phyloP scores from a whole-genome alignment of 805 yeast species.

The Pichia membranifaciens region DNA sequence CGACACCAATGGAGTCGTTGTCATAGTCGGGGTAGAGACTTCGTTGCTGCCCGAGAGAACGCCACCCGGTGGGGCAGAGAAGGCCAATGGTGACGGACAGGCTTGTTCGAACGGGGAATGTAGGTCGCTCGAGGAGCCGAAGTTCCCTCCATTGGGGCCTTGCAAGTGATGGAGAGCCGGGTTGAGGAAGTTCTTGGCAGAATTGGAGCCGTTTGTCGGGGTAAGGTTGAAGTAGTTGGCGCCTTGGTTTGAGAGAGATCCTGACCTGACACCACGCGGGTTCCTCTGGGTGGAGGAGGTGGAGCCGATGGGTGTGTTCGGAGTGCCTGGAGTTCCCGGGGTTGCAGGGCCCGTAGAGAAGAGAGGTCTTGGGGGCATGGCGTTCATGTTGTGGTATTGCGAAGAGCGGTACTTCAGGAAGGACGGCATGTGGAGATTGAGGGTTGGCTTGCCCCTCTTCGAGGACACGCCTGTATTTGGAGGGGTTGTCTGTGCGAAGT shows the following conservation, averaged over 20 bases:
- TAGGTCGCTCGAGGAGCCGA: too few species aligned
- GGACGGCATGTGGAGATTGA: conserved; percentile 8
- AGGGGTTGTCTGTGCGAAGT: too few species aligned
- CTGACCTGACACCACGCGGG: conserved; percentile 3
- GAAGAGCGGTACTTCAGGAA: not conserved
- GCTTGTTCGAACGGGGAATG: not conserved
- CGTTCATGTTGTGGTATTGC: too few species aligned
- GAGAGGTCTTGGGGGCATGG: conserved; percentile 2
- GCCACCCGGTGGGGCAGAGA: not conserved
- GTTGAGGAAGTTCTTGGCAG: too few species aligned
- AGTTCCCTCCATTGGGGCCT: too few species aligned
- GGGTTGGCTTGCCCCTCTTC: not conserved
- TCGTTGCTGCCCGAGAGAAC: too few species aligned
- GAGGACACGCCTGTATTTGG: too few species aligned
- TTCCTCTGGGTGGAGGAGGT: not conserved
- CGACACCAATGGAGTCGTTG: not conserved
- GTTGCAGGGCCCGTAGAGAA: conserved; percentile 6
- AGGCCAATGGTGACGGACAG: not conserved
- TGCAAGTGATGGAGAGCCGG: too few species aligned
- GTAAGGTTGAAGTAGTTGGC: not conserved
- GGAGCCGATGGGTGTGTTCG: not conserved
- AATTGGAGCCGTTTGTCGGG: not conserved
- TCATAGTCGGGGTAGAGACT: too few species aligned
- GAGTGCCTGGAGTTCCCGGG: conserved; percentile 8
- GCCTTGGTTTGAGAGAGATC: not conserved